Evolutionary conservation across 768 basidiomycete genomes (phyloP), one percentile per base, ranked within the genome.

Genomic region (Lactarius indigo): DNA sequence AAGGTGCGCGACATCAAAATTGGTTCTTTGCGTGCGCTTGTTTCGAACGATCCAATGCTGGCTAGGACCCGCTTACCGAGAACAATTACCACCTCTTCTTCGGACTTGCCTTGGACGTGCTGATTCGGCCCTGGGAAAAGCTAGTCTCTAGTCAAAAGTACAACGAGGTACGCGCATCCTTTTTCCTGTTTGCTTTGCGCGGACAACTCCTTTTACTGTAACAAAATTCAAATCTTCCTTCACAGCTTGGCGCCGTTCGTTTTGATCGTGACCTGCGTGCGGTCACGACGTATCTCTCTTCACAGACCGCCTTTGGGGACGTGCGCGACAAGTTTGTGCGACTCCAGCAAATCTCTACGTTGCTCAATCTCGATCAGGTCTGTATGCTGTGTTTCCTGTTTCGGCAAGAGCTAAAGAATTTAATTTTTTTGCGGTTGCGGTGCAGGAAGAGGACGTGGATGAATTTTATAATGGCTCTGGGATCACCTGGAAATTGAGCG

Each of bases 41-140:
- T 50, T 30, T 47, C 61, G 30, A 41, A 56, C n/a, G 23, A 26
- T 35, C 47, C 13, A 30, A 44, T 37, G 41, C 15, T 17, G 17
- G 66, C 28, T 71, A 97, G 94, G 92, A 92, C 56, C 80, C 85
- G 0, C 89, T 97, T 74, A 96, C 94, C 0, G 93, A 96, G 64
- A 82, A 78, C 57, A 98, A 98, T 75, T 97, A 90, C 74, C 88
- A 91, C 12, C 74, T 88, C 28, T 88, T 98, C 78, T 96, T 96
- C 73, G 86, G 86, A 10, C 83, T 96, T 42, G 88, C 88, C 0
- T 83, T 98, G 18, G 95, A 96, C 73, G 85, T 92, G 8, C 80
- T 98, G 23, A 86, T 97, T n/a, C 83, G 92, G 57, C 96, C 95
- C 54, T 98, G 95, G 95, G 97, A 99, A 78, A 96, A 92, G 75